Base-by-base conservation (phyloP, 129 eudicot genomes). In the Scalesia atractyloides region DNA sequence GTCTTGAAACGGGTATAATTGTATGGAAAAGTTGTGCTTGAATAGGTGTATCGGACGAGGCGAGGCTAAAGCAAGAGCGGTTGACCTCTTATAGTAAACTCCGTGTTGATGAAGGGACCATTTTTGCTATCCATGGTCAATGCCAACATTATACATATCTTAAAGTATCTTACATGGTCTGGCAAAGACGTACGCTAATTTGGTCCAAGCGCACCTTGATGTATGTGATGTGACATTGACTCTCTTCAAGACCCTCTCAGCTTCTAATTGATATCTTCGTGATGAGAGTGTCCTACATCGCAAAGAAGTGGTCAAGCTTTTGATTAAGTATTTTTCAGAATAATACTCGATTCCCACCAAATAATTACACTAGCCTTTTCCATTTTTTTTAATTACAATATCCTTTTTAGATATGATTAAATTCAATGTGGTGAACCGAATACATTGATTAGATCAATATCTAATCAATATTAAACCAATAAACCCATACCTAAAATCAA, bases 11-110 rank as follows among this genome's bases (percentile, higher is more conserved):
- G n/a, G 10, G 1, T 47, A 43, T 47, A 67, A 68, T 80, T 90
- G 98, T 94, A 94, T n/a, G 98, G 98, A 44, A 94, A 94, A 82
- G 81, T 96, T 3, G 98, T 87, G 80, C 96, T 97, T 0, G 97
- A 93, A 66, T 82, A 84, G 59, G 96, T 8, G 98, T 97, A 5
- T 90, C 96, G 89, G 97, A 94, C 12, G 88, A 60, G 76, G 97
- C 12, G 88, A 60, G 76, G 97, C 98, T 18, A 88, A 81, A 76
- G 93, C 86, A 52, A 81, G 76, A 69, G 97, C 86, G 41, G 96
- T 94, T 61, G 98, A 94, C 77, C 60, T 94, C 96, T 87, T 47
- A 91, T 70, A 30, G 74, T 94, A 9, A 86, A 88, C 84, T 97
- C 96, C 6, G 98, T 90, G 33, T 68, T 94, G 79, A 96, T 90